Evolutionary conservation across 1,139 yeast species (phyloP).

Genomic region (Zygosaccharomyces pseudobailii): DNA sequence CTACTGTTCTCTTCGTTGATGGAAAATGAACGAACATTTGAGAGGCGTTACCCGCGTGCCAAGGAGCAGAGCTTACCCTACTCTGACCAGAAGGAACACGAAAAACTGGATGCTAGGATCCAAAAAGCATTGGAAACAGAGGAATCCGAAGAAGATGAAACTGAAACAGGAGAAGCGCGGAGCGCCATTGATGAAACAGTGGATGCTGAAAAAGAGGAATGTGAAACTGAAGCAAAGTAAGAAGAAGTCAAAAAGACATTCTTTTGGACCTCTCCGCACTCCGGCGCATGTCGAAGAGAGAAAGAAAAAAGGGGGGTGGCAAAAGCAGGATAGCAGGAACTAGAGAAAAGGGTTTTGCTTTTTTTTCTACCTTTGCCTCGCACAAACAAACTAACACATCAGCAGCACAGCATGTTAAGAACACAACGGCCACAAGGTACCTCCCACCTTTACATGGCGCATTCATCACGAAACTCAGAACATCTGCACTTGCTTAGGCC

Average conservation of each 20-base stretch:
- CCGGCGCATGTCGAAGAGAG: background rate
- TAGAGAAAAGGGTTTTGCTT: background rate
- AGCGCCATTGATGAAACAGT: background rate
- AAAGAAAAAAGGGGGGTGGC: background rate
- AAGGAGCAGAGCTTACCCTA: background rate
- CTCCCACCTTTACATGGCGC: background rate
- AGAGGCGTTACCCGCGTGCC: background rate
- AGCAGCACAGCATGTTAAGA: background rate
- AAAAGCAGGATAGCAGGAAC: background rate
- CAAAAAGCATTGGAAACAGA: background rate
- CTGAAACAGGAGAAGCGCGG: slow-evolving; percentile 1
- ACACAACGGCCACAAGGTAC: background rate
- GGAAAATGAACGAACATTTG: background rate
- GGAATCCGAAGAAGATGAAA: background rate
- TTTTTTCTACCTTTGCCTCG: background rate
- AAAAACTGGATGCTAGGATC: background rate
- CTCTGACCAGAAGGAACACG: background rate
- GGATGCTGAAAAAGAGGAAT: background rate
- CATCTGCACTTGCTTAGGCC: background rate
- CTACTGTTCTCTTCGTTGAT: background rate
- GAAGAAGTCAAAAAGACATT: background rate
- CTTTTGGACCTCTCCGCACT: background rate
- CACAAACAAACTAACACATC: background rate
- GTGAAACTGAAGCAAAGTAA: background rate
- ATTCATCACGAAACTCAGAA: background rate